A percentile compares a stretch with the other conserved stretches of the same genome.
Conservation (phyloP, 352 stramenopile genomes). For the Blastocystis sp. region DNA sequence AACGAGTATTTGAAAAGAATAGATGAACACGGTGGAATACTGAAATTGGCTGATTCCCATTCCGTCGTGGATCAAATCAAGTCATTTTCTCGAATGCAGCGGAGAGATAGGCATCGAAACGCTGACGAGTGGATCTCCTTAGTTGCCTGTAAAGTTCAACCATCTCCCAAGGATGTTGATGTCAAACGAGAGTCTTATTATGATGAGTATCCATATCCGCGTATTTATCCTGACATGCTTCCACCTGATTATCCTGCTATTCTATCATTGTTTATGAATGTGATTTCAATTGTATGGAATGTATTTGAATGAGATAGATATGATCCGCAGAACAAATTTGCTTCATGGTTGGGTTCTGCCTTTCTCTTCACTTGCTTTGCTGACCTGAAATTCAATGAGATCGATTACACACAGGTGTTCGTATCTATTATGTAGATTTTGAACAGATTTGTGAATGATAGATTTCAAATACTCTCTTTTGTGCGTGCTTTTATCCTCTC, state of each 20-base stretch:
- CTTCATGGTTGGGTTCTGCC: neutral
- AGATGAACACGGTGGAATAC: neutral
- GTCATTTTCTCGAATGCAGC: neutral
- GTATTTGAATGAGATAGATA: neutral
- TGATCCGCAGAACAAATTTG: slow-evolving; percentile 6
- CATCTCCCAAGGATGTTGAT: neutral
- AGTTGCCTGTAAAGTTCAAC: neutral
- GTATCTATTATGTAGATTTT: slow-evolving; percentile 17
- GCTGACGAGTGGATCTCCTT: neutral
- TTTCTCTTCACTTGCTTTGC: slow-evolving; percentile 31
- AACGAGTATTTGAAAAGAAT: neutral
- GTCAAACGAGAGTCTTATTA: neutral
- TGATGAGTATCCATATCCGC: neutral
- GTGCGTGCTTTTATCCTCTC: neutral
- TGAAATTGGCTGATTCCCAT: neutral
- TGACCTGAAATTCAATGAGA: slow-evolving; percentile 54
- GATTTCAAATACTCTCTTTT: neutral
- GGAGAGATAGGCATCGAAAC: neutral
- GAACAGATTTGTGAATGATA: neutral
- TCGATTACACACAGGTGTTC: slow-evolving; percentile 38
- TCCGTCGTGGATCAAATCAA: neutral
- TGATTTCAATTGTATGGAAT: slow-evolving; percentile 34
- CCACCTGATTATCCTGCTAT: slow-evolving; percentile 49
- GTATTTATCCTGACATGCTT: slow-evolving; percentile 29
- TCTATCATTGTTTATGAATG: slow-evolving; percentile 48